Evolutionary conservation across 2,329 filamentous ascomycete genomes (phyloP).

Genomic region (Lasiodiplodia theobromae): DNA sequence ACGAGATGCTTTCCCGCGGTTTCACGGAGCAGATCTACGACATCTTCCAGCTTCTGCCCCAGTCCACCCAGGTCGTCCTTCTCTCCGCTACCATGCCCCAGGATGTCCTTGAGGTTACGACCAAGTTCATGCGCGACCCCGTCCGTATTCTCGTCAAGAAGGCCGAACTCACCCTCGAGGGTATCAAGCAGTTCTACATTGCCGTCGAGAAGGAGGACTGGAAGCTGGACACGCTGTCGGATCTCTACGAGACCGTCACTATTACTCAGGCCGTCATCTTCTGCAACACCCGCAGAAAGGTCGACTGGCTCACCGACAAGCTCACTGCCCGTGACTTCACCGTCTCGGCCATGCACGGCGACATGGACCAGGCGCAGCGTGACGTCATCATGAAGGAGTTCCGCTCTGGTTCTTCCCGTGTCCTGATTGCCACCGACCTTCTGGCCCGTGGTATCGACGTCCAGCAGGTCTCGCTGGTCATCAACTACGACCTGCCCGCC

Average conservation of each 20-base stretch:
- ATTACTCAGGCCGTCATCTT: constrained; percentile 99
- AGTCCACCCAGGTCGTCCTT: constrained; percentile 97
- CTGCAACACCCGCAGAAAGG: constrained; percentile 99
- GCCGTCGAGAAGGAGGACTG: constrained; percentile 99
- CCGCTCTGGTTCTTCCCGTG: constrained; percentile 97
- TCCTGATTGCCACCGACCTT: constrained; percentile 96
- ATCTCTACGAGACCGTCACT: constrained; percentile 98
- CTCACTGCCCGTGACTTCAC: constrained; percentile 98
- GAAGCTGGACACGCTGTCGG: constrained; percentile 99
- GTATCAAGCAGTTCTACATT: constrained; percentile 99
- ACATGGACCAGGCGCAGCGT: constrained; percentile 98
- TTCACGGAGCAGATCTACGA: constrained; percentile 99
- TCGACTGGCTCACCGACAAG: constrained; percentile 99
- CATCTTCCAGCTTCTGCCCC: constrained; percentile 98
- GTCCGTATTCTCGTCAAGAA: constrained; percentile 99
- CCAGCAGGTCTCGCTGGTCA: constrained; percentile 98
- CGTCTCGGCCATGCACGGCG: constrained; percentile 99
- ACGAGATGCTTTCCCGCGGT: constrained; percentile 99
- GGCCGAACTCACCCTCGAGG: constrained; percentile 98
- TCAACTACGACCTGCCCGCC: constrained; percentile 99
- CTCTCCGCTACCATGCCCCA: constrained; percentile 98
- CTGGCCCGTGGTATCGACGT: constrained; percentile 99
- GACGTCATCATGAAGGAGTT: constrained; percentile 99
- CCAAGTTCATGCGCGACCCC: constrained; percentile 99
- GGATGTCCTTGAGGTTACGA: constrained; percentile 98